phyloP scores from a whole-genome alignment of 2,329 filamentous ascomycete species.

The Aspergillus udagawae region DNA sequence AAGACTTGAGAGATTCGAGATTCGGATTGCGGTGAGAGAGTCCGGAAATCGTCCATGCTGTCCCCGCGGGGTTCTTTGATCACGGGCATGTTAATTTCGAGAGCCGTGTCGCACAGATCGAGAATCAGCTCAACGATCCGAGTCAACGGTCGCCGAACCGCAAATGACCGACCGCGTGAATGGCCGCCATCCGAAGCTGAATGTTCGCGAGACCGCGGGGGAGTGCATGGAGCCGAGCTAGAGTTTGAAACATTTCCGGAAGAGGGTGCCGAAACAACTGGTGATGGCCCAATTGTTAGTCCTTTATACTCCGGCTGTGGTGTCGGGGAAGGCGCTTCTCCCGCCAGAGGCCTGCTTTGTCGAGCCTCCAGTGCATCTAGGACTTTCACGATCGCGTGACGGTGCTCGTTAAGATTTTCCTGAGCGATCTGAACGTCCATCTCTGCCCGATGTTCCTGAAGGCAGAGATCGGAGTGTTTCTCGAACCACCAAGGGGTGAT shows the following conservation, averaged over 20 bases:
- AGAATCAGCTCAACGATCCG: slow-evolving; percentile 92
- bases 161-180: slow-evolving; percentile 79
- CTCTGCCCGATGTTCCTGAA: slow-evolving; percentile 93
- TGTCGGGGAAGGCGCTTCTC: slow-evolving; percentile 45
- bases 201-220: slow-evolving; percentile 64
- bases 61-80: slow-evolving; percentile 75
- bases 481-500: slow-evolving; percentile 99
- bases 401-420: slow-evolving; percentile 85
- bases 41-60: slow-evolving; percentile 71
- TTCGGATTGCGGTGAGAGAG: slow-evolving; percentile 93
- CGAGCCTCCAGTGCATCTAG: slow-evolving; percentile 80
- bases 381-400: slow-evolving; percentile 90
- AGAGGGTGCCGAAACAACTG: slow-evolving; percentile 63
- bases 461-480: slow-evolving; percentile 93
- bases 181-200: slow-evolving; percentile 69
- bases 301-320: slow-evolving; percentile 81
- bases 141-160: slow-evolving; percentile 80
- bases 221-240: slow-evolving; percentile 63
- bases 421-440: slow-evolving; percentile 98
- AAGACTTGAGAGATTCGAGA: slow-evolving; percentile 89
- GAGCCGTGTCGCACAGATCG: slow-evolving; percentile 89
- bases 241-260: slow-evolving; percentile 68
- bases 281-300: slow-evolving; percentile 72
- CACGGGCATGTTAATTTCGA: slow-evolving; percentile 90
- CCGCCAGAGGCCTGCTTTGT: slow-evolving; percentile 40